Conservation (phyloP, 805 yeast genomes). For the Kuraishia cidri region DNA sequence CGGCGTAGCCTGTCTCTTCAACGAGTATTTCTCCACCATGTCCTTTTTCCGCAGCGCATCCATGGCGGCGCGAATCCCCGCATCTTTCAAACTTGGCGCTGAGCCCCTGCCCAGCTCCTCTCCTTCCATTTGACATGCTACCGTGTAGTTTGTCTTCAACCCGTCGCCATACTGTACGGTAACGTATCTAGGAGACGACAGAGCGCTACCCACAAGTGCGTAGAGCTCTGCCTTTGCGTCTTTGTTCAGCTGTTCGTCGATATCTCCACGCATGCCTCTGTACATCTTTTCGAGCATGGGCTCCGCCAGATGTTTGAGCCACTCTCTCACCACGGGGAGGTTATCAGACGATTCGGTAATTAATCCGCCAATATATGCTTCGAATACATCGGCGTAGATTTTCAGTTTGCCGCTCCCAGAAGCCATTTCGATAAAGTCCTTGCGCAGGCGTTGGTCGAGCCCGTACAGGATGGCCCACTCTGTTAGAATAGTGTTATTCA, state of each 20-base stretch:
- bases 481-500: conserved; percentile 63
- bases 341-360: conserved; percentile 46
- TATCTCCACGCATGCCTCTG: conserved; percentile 22
- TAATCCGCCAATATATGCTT: conserved; percentile 89
- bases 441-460: conserved; percentile 46
- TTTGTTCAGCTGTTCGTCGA: conserved; percentile 33
- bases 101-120: conserved; percentile 3
- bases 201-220: conserved; percentile 70
- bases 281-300: conserved; percentile 27
- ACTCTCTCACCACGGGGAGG: conserved; percentile 37
- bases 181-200: conserved; percentile 50
- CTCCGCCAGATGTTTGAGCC: conserved; percentile 47
- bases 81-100: conserved; percentile 2
- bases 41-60: conserved; percentile 44
- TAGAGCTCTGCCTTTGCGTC: conserved; percentile 77
- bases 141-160: conserved; percentile 36
- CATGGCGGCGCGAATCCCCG: conserved; percentile 4
- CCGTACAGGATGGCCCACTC: conserved; percentile 66
- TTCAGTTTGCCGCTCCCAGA: conserved; percentile 53
- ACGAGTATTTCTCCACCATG: conserved; percentile 27
- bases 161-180: conserved; percentile 35
- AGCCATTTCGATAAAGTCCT: conserved; percentile 35
- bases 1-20: neutral
- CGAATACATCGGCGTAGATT: conserved; percentile 81
- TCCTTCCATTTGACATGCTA: conserved; percentile 38